Base-by-base conservation (phyloP, 2,329 filamentous ascomycete genomes). In the Fusarium heterosporum region DNA sequence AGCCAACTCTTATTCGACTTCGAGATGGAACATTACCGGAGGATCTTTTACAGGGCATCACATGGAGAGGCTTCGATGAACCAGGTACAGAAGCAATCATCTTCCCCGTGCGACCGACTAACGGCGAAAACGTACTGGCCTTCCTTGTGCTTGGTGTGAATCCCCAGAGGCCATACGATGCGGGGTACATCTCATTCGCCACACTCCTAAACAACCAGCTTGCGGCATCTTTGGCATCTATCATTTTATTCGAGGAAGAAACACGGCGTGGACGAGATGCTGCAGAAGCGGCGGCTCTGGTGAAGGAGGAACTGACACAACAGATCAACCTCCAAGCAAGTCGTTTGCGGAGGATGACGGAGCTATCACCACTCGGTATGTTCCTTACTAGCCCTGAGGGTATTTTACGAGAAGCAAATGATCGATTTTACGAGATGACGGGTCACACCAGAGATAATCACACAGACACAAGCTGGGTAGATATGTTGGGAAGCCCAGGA, bases 101-200 rank as follows among this genome's bases (percentile, higher is more conserved):
- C 7, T 88, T 87, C 64, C 89, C 90, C 0, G 89, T 92, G 22
- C 86, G 90, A 49, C 88, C 82, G 2, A 83, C 89, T 0, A 90
- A 87, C 3, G 87, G 80, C 7, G 89, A 92, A 41, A 83, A 83
- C 2, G 86, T 87, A 0, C 80, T 91, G 32, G 90, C 89, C 0
- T 87, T 92, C 53, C 78, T 93, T 3, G 81, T 92, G 3, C 79
- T 92, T 39, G 89, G 89, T 2, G 81, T 92, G 9, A 92, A 92
- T 68, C 89, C 90, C 6, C 80, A 89, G 22, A 80, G 89, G 34
- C 89, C 89, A 0, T 92, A 90, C 59, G 90, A 92, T 69, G 86
- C 89, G 47, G 88, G 90, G 52, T 92, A 92, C 68, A 83, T 82
- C 48, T 77, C 87, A 0, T 90, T 90, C 61, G 78, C 89, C 4